These are phyloP conservation scores for Sporothrix pallida DNA, from an alignment of 2,329 filamentous ascomycete species.

Conservation along the genomic window DNA sequence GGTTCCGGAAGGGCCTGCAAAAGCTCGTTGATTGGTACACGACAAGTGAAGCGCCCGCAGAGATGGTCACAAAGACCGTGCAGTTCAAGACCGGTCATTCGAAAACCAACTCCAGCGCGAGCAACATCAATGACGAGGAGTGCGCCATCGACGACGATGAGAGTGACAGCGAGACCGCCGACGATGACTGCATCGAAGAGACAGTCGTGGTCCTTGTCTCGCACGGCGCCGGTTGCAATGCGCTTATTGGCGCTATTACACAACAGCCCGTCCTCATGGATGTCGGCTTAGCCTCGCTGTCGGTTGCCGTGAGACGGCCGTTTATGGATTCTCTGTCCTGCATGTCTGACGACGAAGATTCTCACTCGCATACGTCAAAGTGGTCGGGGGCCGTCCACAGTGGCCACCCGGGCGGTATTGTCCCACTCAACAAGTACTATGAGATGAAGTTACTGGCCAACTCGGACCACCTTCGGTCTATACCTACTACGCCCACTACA, in stretches of 20 bases:
- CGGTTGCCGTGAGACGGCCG: conserved; percentile 75
- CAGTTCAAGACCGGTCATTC: conserved; percentile 37
- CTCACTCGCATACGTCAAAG: conserved; percentile 34
- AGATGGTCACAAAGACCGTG: conserved; percentile 56
- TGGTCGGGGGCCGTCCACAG: conserved; percentile 29
- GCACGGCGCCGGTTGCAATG: conserved; percentile 95
- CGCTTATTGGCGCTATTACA: conserved; percentile 87
- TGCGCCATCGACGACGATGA: conserved; percentile 39
- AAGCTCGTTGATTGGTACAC: conserved; percentile 84
- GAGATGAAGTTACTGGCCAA: conserved; percentile 77
- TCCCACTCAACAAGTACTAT: conserved; percentile 66
- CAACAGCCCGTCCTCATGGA: conserved; percentile 91
- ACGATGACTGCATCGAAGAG: conserved; percentile 67
- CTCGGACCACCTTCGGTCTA: conserved; percentile 70
- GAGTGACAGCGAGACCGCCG: conserved; percentile 5
- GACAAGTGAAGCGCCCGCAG: conserved; percentile 56
- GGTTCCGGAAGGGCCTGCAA: conserved; percentile 80
- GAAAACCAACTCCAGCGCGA: neutral
- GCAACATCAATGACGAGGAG: conserved; percentile 44
- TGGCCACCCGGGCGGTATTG: conserved; percentile 41
- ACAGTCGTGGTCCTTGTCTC: conserved; percentile 87
- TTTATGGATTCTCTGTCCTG: conserved; percentile 45
- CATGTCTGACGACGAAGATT: conserved; percentile 29
- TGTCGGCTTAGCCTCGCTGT: conserved; percentile 87
- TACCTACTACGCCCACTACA: conserved; percentile 45